phyloP scores from a whole-genome alignment of 768 basidiomycete species.

The Mycena epipterygia region DNA sequence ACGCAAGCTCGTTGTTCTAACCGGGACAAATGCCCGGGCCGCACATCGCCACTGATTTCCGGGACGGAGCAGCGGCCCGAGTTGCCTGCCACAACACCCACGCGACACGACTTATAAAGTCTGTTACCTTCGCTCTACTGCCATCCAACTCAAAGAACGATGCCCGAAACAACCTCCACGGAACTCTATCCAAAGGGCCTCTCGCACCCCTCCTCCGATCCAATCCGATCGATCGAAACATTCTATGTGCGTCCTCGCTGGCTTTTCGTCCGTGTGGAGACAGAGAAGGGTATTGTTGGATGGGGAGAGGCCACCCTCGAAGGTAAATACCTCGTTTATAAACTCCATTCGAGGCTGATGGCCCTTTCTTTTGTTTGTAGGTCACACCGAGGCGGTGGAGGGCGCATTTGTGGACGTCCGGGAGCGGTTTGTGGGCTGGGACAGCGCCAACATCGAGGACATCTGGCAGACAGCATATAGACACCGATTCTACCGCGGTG shows the following conservation, averaged over 20 bases:
- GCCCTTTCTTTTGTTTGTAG: constrained; percentile 30
- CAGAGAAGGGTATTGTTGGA: constrained; percentile 71
- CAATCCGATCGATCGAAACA: constrained; percentile 48
- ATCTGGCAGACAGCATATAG: constrained; percentile 79
- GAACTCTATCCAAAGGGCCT: constrained; percentile 6
- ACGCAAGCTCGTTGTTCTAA: too few species aligned
- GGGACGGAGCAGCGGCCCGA: too few species aligned
- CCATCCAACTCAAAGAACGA: background rate
- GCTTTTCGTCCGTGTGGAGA: constrained; percentile 82
- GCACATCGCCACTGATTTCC: too few species aligned
- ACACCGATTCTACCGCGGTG: constrained; percentile 80
- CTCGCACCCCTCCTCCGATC: constrained; percentile 3
- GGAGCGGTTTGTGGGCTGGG: constrained; percentile 70
- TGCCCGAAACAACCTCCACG: background rate
- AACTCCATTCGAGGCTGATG: too few species aligned
- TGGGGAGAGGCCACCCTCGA: constrained; percentile 86
- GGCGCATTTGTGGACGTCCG: constrained; percentile 73
- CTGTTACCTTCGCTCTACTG: too few species aligned
- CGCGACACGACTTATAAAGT: too few species aligned
- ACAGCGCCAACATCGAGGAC: constrained; percentile 77
- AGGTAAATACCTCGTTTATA: too few species aligned
- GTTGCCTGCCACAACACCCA: too few species aligned
- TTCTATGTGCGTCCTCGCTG: constrained; percentile 82
- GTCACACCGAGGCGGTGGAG: constrained; percentile 81
- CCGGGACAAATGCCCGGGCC: too few species aligned